phyloP scores from a whole-genome alignment of 2,329 filamentous ascomycete species.

The Didymella segeticola region DNA sequence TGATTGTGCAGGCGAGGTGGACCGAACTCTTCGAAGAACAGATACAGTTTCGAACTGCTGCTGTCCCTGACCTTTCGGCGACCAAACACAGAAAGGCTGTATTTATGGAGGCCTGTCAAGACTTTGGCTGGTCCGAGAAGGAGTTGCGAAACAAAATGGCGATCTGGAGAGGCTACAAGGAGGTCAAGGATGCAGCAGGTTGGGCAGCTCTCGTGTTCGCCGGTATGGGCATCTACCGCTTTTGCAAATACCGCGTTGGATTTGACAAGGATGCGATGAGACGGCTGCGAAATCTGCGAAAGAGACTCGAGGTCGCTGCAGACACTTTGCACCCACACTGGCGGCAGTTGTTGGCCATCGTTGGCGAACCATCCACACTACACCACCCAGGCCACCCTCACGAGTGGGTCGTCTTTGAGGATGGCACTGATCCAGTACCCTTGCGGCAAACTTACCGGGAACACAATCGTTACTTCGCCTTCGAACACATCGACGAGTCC shows the following conservation, averaged over 20 bases:
- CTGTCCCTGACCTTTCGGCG: conserved; percentile 50
- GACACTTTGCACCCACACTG: conserved; percentile 61
- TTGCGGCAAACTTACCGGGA: conserved; percentile 56
- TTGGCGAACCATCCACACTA: conserved; percentile 52
- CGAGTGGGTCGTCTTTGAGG: conserved; percentile 59
- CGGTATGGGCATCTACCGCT: conserved; percentile 64
- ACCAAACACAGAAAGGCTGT: conserved; percentile 60
- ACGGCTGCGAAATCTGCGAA: conserved; percentile 53
- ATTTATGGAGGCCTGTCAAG: conserved; percentile 60
- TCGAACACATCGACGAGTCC: conserved; percentile 59
- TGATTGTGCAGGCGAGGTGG: conserved; percentile 65
- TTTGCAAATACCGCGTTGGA: conserved; percentile 65
- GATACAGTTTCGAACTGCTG: conserved; percentile 52
- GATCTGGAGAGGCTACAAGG: conserved; percentile 65
- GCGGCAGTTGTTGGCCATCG: conserved; percentile 58
- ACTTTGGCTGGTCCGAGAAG: conserved; percentile 64
- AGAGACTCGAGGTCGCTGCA: conserved; percentile 60
- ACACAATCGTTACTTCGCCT: conserved; percentile 57
- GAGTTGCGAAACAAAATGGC: conserved; percentile 61
- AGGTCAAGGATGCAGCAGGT: conserved; percentile 64
- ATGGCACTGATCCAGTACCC: conserved; percentile 53
- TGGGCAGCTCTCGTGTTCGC: conserved; percentile 65
- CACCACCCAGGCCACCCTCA: conserved; percentile 59
- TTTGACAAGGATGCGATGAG: conserved; percentile 60
- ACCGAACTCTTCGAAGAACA: conserved; percentile 62